Evolutionary conservation across 306 rosid species (phyloP), one percentile per base, ranked within the genome.

Genomic region (Cucurbita pepo): DNA sequence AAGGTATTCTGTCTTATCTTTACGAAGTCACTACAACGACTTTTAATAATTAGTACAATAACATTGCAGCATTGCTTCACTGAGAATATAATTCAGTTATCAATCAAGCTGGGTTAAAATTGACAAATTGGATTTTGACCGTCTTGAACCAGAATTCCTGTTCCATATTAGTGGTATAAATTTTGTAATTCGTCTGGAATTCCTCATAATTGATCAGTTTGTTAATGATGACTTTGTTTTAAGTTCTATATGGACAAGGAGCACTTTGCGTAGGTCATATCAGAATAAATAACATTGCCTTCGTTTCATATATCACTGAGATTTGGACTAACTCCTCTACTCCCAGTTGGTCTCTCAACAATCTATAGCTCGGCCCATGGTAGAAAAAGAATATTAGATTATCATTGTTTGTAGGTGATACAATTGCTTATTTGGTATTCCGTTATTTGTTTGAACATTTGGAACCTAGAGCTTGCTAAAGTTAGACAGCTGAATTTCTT

Each of bases 1-100:
- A 86, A 88, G 98, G 98, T 90, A 81, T 11, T 34, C 37, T 40
- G 11, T 7, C 72, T 66, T 5, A 21, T 43, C 8, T 66, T 45
- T 58, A 43, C 0, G 18, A 65, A 65, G 54, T 65, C n/a, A 10
- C 10, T 63, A 38, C 25, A 15, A 61, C 9, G 69, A 61, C 41
- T 58, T 58, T 13, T 16, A 7, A 37, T 56, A 56, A 12, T 22
- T 4, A 56, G 47, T 36, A 62, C 25, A 63, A 63, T 63, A 72
- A 47, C 9, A 18, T 45, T 60, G 5, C 52, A 63, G 16, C 7
- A 18, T 38, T 63, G 30, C 15, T 38, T 14, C n/a, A 40, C 34
- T 60, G 67, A 60, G 7, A 15, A 60, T 60, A 3, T 62, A 13
- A 34, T 13, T 59, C 44, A 2, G 34, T 6, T 0, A 58, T 30